phyloP scores from a whole-genome alignment of 2,329 filamentous ascomycete genomes.

The Sporothrix dimorphospora region DNA sequence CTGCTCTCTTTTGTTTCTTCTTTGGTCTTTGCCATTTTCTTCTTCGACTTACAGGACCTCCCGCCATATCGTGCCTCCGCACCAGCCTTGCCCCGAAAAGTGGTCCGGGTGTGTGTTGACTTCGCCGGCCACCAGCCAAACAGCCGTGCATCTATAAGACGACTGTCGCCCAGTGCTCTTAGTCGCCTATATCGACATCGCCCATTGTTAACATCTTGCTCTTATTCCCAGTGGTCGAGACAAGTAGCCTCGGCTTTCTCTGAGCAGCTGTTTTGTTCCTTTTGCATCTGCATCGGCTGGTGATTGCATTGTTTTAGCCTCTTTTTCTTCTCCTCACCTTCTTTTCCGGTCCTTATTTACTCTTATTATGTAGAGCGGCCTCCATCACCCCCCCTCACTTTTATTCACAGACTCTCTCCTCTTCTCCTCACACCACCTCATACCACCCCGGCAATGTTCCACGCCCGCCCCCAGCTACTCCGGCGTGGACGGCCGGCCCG shows the following conservation, averaged over 20 bases:
- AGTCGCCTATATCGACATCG: background rate
- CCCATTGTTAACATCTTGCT: background rate
- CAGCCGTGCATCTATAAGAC: constrained; percentile 16
- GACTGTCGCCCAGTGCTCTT: background rate
- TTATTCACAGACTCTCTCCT: background rate
- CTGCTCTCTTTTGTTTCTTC: background rate
- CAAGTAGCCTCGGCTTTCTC: background rate
- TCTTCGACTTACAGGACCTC: background rate
- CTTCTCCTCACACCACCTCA: background rate
- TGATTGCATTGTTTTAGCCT: background rate
- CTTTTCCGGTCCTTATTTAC: background rate
- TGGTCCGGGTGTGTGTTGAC: constrained; percentile 8
- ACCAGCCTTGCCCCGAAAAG: background rate
- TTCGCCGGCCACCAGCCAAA: background rate
- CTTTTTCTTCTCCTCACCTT: background rate
- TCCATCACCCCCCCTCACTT: background rate
- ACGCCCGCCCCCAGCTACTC: constrained; percentile 13
- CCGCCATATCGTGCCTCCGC: too few relatives aligned
- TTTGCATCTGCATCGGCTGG: background rate
- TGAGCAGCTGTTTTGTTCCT: background rate
- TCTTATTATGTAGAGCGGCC: constrained; percentile 2
- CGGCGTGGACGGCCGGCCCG: constrained; percentile 9
- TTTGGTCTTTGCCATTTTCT: background rate
- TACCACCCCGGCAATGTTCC: constrained; percentile 18
- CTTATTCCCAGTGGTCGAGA: background rate